Conservation (phyloP, 2,329 filamentous ascomycete species). For the Epichloe gansuensis region DNA sequence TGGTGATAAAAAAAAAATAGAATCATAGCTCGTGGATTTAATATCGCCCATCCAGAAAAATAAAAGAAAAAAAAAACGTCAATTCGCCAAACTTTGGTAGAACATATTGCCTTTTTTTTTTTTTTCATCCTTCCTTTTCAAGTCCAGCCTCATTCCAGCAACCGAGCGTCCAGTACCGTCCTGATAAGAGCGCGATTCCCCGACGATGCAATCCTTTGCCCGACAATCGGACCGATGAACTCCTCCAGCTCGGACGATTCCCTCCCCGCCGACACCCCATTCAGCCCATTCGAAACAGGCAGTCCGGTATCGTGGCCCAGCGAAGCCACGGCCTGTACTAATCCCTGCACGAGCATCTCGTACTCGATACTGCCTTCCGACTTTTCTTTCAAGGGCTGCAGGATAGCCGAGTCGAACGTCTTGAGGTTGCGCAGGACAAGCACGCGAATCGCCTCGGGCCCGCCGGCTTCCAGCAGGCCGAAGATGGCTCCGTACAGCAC, state of each 20-base stretch:
- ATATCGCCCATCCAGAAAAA: background rate
- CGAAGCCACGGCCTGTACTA: conserved; percentile 39
- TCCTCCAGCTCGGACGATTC: conserved; percentile 36
- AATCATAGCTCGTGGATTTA: background rate
- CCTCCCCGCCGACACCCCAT: conserved; percentile 22
- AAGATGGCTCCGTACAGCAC: conserved; percentile 82
- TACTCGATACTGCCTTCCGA: conserved; percentile 37
- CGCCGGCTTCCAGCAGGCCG: conserved; percentile 67
- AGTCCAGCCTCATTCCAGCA: conserved; percentile 24
- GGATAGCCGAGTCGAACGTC: conserved; percentile 38
- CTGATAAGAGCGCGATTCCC: conserved; percentile 35
- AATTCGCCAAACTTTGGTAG: background rate
- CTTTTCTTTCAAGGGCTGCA: conserved; percentile 40
- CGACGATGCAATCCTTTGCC: conserved; percentile 32
- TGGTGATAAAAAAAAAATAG: fast-evolving
- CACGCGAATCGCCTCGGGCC: conserved; percentile 43
- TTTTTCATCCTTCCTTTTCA: conserved; percentile 6
- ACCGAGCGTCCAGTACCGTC: conserved; percentile 41
- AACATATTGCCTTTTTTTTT: conserved; percentile 9
- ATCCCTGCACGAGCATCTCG: conserved; percentile 42
- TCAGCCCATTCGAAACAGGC: conserved; percentile 24
- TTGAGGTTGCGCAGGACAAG: conserved; percentile 44
- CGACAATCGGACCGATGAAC: conserved; percentile 42
- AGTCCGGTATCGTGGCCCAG: conserved; percentile 23
- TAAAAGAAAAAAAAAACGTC: background rate